A percentile compares a stretch with the other conserved stretches of the same genome.
Conservation (phyloP, 164 flowering plant genomes). For the Brasenia schreberi region DNA sequence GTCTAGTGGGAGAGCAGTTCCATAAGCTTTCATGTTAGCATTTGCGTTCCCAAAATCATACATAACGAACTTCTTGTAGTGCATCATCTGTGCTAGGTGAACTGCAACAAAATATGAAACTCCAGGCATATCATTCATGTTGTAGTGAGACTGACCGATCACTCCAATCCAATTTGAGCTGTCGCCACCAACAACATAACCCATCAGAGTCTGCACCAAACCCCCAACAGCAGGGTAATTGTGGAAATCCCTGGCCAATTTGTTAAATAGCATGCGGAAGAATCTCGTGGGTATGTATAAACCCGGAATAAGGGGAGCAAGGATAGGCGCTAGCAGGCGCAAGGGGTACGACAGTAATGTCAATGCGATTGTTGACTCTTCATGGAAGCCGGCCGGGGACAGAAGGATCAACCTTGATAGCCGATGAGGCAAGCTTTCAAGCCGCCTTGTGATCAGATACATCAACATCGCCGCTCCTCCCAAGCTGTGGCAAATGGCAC, state of each 20-base stretch:
- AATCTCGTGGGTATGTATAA: conserved; percentile 92
- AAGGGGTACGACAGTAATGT: conserved; percentile 32
- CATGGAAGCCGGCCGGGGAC: conserved; percentile 97
- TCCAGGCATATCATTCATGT: conserved; percentile 98
- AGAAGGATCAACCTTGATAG: conserved; percentile 69
- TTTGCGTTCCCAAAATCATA: conserved; percentile 67
- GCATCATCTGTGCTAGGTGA: conserved; percentile 91
- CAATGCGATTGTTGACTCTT: conserved; percentile 49
- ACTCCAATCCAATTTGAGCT: conserved; percentile 98
- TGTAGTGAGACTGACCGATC: conserved; percentile 77
- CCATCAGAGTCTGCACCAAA: conserved; percentile 85
- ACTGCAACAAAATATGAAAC: conserved; percentile 68
- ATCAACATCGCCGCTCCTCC: conserved; percentile 95
- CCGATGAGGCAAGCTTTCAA: conserved; percentile 74
- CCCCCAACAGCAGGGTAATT: conserved; percentile 98
- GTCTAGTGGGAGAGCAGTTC: conserved; percentile 68
- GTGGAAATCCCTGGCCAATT: conserved; percentile 87
- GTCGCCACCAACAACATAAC: conserved; percentile 92
- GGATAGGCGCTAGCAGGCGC: conserved; percentile 43
- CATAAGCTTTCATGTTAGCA: conserved; percentile 61
- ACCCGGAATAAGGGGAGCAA: conserved; percentile 62
- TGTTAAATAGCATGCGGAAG: conserved; percentile 89
- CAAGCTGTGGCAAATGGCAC: conserved; percentile 81
- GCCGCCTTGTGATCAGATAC: conserved; percentile 57
- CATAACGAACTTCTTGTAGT: conserved; percentile 52